phyloP scores from a whole-genome alignment of 768 basidiomycete species.

The Crucibulum laeve region DNA sequence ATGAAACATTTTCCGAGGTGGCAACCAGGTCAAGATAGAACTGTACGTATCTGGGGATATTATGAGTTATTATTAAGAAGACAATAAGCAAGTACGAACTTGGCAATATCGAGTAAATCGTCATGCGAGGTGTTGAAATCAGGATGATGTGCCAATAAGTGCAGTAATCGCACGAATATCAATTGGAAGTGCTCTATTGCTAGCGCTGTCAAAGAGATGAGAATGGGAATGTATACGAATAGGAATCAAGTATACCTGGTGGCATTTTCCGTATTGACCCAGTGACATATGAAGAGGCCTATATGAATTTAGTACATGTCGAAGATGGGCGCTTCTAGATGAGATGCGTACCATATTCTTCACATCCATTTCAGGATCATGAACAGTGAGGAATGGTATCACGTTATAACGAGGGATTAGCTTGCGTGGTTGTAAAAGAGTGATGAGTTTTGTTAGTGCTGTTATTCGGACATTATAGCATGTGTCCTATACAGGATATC shows the following conservation, averaged over 20 bases:
- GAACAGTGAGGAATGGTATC: conserved; percentile 83
- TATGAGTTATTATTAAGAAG: conserved; percentile 3
- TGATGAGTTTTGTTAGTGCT: conserved; percentile 74
- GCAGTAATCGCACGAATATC: conserved; percentile 81
- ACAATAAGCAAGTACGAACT: conserved; percentile 41
- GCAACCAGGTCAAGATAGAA: conserved; percentile 81
- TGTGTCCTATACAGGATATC: conserved; percentile 57
- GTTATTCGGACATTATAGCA: conserved; percentile 79
- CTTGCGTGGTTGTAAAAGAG: conserved; percentile 58
- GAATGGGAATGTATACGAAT: not conserved
- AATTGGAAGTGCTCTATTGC: conserved; percentile 72
- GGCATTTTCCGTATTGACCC: conserved; percentile 41
- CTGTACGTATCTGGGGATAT: conserved; percentile 67
- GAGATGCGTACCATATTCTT: conserved; percentile 49
- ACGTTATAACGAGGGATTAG: conserved; percentile 73
- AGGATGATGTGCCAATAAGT: conserved; percentile 90
- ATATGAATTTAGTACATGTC: conserved; percentile 7
- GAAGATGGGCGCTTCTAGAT: not conserved
- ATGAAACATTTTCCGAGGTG: conserved; percentile 75
- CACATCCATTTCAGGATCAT: conserved; percentile 87
- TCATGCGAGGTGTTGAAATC: conserved; percentile 74
- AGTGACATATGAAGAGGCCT: conserved; percentile 59
- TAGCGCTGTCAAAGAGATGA: conserved; percentile 29
- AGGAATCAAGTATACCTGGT: conserved; percentile 27
- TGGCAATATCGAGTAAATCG: conserved; percentile 72